Evolutionary conservation across 768 basidiomycete species (phyloP).

Genomic region (Suillus variegatus): DNA sequence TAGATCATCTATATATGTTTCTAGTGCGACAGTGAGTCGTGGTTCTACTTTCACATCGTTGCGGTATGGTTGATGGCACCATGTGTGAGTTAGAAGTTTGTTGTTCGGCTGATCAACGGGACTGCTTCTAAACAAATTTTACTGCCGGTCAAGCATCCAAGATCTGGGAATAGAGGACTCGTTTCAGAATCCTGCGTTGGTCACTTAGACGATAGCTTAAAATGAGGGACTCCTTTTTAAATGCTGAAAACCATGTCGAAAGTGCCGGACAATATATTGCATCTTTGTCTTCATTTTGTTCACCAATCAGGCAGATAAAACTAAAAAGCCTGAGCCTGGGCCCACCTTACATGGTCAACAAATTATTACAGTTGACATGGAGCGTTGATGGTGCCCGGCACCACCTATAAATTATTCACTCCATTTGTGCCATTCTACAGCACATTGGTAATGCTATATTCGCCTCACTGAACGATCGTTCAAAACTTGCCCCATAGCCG

Average conservation of each 20-base stretch:
- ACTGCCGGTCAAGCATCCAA: background rate
- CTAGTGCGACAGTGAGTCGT: background rate
- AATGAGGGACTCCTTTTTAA: background rate
- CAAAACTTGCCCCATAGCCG: conserved; percentile 38
- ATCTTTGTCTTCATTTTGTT: background rate
- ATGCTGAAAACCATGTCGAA: background rate
- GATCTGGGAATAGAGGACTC: background rate
- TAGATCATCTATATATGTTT: background rate
- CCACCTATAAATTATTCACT: background rate
- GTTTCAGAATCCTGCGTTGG: background rate
- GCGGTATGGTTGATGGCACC: background rate
- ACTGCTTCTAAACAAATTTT: background rate
- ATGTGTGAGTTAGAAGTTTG: background rate
- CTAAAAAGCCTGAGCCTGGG: background rate
- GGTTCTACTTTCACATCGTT: background rate
- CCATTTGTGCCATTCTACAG: background rate
- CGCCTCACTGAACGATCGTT: background rate
- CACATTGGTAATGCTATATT: background rate
- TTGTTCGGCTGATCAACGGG: background rate
- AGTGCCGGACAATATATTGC: background rate
- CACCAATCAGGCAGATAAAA: background rate
- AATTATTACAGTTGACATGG: background rate
- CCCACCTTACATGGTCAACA: background rate
- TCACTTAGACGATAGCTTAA: background rate
- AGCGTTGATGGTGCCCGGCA: background rate